Evolutionary conservation across 2,329 filamentous ascomycete species (phyloP), one percentile per base, ranked within the genome.

Genomic region (Trichoderma hamatum): DNA sequence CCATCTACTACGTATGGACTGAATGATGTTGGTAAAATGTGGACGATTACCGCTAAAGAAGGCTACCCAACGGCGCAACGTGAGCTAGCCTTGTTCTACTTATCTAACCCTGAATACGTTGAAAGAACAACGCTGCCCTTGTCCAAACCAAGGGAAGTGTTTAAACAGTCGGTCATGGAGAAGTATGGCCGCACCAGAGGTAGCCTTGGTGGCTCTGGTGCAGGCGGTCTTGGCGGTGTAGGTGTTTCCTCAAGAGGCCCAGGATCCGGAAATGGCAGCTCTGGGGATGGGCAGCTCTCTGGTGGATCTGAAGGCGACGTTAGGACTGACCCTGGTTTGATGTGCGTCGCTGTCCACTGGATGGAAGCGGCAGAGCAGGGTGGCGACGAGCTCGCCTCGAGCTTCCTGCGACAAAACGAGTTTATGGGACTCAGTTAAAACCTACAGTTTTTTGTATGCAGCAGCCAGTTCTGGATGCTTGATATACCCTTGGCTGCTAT

Each of bases 331-430:
- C 92, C 93, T 2, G 91, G 91, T 66, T 89, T 94, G 52, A 96
- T 98, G 92, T 97, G 94, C 75, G 88, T 97, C 69, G 95, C 95
- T 11, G 90, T 96, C 80, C 95, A 98, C 83, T 98, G 95, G 94
- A 97, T 98, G 94, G 93, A 95, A 81, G 85, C 92, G 72, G 94
- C 92, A 46, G 92, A 93, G 74, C 86, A 87, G 67, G 94, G 94
- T n/a, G 94, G 94, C 1, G 95, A 98, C 78, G 88, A 91, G 76
- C 83, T 97, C 73, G 95, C 95, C 24, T 90, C 89, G 77, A 91
- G 90, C 78, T 94, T 95, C 80, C 82, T 97, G 78, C 86, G 90
- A 72, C 92, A 96, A 81, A 83, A 85, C 72, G 84, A 84, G 74
- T 78, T 80, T 60, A 78, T 77, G 78, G 76, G 76, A 46, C 73